Base-by-base conservation (phyloP, 257 asterid genomes). In the Nicotiana tomentosiformis region DNA sequence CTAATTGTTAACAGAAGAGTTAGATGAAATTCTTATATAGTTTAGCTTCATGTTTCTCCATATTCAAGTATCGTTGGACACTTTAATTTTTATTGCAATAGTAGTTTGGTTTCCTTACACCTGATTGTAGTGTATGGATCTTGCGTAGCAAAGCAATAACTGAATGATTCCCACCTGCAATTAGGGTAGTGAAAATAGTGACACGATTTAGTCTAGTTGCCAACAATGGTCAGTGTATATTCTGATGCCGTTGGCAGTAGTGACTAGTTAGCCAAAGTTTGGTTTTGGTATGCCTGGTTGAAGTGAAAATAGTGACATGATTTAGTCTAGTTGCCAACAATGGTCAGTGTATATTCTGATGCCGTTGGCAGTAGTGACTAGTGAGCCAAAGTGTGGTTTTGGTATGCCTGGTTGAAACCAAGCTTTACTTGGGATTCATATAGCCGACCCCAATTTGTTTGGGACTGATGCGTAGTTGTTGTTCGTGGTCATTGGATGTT, bases 211-310 rank as follows among this genome's bases (percentile, higher is more conserved):
- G 64, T 26, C 46, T 51, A 49, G 20, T 15, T 26, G 46, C 46
- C 64, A 49, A 74, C 62, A 26, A n/a, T 76, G 46, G 16, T 7
- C 80, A 49, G 80, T 51, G 64, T 51, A 76, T 76, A 16, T 26
- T 76, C 64, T 76, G 78, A 72, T 76, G 57, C 53, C 20, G 29
- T 49, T 51, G 35, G 43, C 64, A 51, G 80, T 51, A 51, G 64
- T 5, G 64, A 51, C 64, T 51, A 76, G 80, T 5, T 29, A 51
- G 80, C 64, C 64, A 49, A 51, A 15, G 43, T 76, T 49, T 76
- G 80, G 43, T 74, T 74, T 39, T 76, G 46, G 80, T 76, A 76
- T 7, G 9, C 64, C 80, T 76, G 80, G 80, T 76, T 43, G 12
- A 43, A 26, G 62, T 4, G 26, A 74, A 74, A 51, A 26, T 26